A percentile compares a stretch with the other conserved stretches of the same genome.
Evolutionary conservation across 2,329 filamentous ascomycete genomes (phyloP).

Genomic region (Aspergillus arachidicola): DNA sequence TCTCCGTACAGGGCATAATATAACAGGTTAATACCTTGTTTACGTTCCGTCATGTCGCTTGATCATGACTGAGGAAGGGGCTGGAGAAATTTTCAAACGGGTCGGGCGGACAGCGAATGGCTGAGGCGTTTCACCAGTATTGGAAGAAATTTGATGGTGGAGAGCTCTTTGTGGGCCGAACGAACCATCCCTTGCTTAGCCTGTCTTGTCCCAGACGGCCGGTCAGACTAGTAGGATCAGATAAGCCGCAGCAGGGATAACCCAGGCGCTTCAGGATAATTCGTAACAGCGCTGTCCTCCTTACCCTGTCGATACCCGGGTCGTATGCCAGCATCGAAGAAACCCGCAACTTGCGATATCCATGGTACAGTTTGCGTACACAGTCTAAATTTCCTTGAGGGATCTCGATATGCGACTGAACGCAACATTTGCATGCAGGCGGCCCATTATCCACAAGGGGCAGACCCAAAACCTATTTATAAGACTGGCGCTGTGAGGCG

Average conservation of each 20-base stretch:
- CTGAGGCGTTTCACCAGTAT: neutral
- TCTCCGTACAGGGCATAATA: neutral
- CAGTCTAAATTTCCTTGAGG: neutral
- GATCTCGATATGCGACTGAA: neutral
- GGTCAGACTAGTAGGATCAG: constrained; percentile 3
- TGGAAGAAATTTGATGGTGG: neutral
- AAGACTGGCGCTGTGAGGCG: neutral
- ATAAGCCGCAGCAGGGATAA: constrained; percentile 1
- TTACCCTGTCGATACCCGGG: neutral
- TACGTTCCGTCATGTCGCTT: neutral
- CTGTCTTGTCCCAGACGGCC: neutral
- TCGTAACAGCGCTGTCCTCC: neutral
- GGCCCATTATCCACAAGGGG: neutral
- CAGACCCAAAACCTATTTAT: neutral
- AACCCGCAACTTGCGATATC: neutral
- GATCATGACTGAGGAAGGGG: neutral
- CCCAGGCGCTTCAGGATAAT: neutral
- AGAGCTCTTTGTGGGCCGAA: constrained; percentile 4
- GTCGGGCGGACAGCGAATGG: neutral
- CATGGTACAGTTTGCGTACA: neutral
- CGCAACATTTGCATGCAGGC: neutral
- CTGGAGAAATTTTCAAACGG: neutral
- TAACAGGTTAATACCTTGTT: neutral
- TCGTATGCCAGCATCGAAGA: neutral
- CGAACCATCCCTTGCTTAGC: constrained; percentile 1